Evolutionary conservation across 495 filamentous ascomycete species (phyloP), one percentile per base, ranked within the genome.

Genomic region (Penicillium coprophilum): DNA sequence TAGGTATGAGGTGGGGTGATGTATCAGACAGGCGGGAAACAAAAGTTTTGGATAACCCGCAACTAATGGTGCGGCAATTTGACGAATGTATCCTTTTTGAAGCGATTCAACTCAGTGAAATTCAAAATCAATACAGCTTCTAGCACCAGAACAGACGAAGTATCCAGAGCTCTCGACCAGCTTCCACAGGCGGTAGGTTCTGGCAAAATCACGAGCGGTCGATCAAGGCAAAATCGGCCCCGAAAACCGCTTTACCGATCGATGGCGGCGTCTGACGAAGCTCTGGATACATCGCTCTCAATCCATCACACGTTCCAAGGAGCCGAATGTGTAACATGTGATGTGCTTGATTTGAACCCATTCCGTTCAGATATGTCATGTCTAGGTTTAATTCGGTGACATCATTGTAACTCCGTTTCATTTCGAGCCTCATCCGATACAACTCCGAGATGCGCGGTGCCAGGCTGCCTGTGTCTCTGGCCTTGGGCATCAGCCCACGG

Each of bases 381-480:
- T 36, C 59, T 55, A 63, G 57, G 44, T 58, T 57, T 28, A 20
- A 49, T 49, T 57, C 61, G 48, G 53, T 70, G 63, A 70, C 57
- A 63, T 61, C 55, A 63, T 63, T 55, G 39, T 62, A 54, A 48
- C 47, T 55, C 59, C 47, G 48, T 58, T 64, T 57, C 57, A 55
- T 34, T 66, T 65, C 58, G 54, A 64, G 50, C 57, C 21, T 48
- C 46, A 1, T 54, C 56, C 48, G 52, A 55, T 52, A 48, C 46
- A 61, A 45, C 45, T 64, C 57, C 63, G 69, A 69, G 58, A 77
- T 77, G 75, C 74, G 75, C 74, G 70, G 74, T 62, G 61, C 71
- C 61, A 68, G 71, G 60, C 53, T 73, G 31, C 68, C 71, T 48
- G 67, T 66, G 34, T 62, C 74, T 63, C 69, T 74, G 67, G 62